Evolutionary conservation across 257 asterid species (phyloP), one percentile per base, ranked within the genome.

Genomic region (Anisodus tanguticus): DNA sequence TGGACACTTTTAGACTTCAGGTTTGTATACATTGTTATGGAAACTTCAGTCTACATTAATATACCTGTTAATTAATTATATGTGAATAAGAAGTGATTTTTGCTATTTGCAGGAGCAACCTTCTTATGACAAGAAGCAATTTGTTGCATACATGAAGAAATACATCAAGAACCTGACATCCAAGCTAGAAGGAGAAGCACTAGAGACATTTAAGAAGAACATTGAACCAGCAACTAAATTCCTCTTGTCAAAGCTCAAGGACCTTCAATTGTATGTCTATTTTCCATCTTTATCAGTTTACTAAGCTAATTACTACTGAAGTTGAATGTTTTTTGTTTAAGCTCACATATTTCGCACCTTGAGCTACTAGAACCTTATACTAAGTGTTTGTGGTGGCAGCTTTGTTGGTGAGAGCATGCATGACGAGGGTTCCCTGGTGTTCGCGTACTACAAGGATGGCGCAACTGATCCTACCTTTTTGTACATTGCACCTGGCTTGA

Each of bases 1-100:
- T 92, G n/a, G 99, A 95, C 94, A 95, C 99, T 0, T 95, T 95
- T 79, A 92, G 97, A 60, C 97, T 94, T 55, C 99, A 95, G 98
- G 98, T 17, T 47, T 26, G 26, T 53, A 9, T 39, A 6, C 9
- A 2, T 78, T 15, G 6, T 85, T 19, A 3, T 47, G 22, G 60
- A 8, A 17, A 7, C 22, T 67, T 26, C 2, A 16, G 26, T 17
- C 6, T 2, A 39, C 51, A 43, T 15, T 81, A 17, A 13, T 35
- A 2, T 39, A 0, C 45, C 12, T 31, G 26, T 22, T 22, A 22
- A 19, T 43, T 53, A 72, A 2, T 53, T 51, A 41, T 19, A 37
- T 2, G 81, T 76, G 81, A 51, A 51, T 76, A 26, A 0, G 41
- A 51, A 39, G 26, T 6, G 59, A 1, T 41, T 64, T 60, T 64